Percentiles rank a stretch among this genome's conserved stretches.
Evolutionary conservation across 2,329 filamentous ascomycete species (phyloP).

Genomic region (Hymenoscyphus linearis): DNA sequence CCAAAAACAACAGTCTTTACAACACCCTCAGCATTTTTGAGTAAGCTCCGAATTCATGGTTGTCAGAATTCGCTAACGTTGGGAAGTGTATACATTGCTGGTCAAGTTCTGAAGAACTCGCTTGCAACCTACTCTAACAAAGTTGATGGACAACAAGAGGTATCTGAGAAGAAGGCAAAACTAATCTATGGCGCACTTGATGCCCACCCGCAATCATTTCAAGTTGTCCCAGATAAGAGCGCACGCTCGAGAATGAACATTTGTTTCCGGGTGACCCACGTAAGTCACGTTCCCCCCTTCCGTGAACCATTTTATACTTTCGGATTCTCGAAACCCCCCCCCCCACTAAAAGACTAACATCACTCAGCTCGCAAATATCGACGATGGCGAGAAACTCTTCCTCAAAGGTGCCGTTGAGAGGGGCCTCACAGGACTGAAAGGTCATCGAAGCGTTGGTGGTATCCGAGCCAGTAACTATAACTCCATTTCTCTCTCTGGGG

Average conservation of each 20-base stretch:
- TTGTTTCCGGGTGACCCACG: slow-evolving; percentile 69
- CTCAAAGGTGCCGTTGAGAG: slow-evolving; percentile 63
- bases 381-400: slow-evolving; percentile 74
- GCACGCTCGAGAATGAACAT: slow-evolving; percentile 90
- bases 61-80: slow-evolving; percentile 8
- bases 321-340: background rate
- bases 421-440: slow-evolving; percentile 76
- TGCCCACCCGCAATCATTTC: slow-evolving; percentile 65
- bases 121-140: slow-evolving; percentile 60
- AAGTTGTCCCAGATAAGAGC: slow-evolving; percentile 68
- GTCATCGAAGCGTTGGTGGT: slow-evolving; percentile 80
- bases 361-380: slow-evolving; percentile 44
- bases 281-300: slow-evolving; percentile 19
- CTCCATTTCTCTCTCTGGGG: slow-evolving; percentile 63
- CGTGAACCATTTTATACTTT: background rate
- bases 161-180: slow-evolving; percentile 69
- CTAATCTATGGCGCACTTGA: slow-evolving; percentile 76
- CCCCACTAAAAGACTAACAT: background rate
- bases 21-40: slow-evolving; percentile 93
- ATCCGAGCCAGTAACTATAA: slow-evolving; percentile 90
- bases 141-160: slow-evolving; percentile 69
- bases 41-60: slow-evolving; percentile 35
- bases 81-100: slow-evolving; percentile 76
- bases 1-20: slow-evolving; percentile 92
- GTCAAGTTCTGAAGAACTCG: slow-evolving; percentile 78